Evolutionary conservation across 371 early-diverging fungal species (phyloP).

Genomic region (Batkoa obscura): DNA sequence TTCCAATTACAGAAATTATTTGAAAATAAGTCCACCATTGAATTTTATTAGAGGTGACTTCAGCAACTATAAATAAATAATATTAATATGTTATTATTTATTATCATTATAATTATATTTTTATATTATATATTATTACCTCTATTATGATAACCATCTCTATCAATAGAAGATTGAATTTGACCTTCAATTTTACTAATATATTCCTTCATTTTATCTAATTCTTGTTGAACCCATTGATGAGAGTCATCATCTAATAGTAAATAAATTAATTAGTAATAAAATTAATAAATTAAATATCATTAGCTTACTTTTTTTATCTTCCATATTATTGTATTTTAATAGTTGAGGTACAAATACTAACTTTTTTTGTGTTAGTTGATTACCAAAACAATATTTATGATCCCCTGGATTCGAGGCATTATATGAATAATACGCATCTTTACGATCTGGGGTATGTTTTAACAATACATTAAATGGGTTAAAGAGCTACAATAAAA

Average conservation of each 20-base stretch:
- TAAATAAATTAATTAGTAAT: background rate
- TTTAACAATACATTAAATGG: background rate
- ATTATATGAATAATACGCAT: constrained; percentile 1
- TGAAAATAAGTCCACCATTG: constrained; percentile 2
- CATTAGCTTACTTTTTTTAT: background rate
- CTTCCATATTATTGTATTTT: no score
- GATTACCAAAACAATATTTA: constrained; percentile 2
- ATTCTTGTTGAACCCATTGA: background rate
- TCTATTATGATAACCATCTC: background rate
- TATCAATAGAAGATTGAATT: background rate
- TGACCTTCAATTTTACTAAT: background rate
- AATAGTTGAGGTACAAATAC: background rate
- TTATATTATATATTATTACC: background rate
- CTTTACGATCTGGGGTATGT: background rate
- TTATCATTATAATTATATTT: no score
- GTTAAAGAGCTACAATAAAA: background rate
- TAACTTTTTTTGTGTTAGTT: background rate
- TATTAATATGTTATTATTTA: background rate
- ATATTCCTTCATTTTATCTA: background rate
- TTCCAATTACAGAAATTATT: background rate
- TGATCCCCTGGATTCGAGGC: constrained; percentile 1
- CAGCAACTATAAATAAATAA: background rate
- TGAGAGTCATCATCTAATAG: background rate
- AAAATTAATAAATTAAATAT: background rate
- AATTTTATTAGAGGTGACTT: background rate